Evolutionary conservation across 352 stramenopile genomes (phyloP).

Genomic region (Pythium graminicola): DNA sequence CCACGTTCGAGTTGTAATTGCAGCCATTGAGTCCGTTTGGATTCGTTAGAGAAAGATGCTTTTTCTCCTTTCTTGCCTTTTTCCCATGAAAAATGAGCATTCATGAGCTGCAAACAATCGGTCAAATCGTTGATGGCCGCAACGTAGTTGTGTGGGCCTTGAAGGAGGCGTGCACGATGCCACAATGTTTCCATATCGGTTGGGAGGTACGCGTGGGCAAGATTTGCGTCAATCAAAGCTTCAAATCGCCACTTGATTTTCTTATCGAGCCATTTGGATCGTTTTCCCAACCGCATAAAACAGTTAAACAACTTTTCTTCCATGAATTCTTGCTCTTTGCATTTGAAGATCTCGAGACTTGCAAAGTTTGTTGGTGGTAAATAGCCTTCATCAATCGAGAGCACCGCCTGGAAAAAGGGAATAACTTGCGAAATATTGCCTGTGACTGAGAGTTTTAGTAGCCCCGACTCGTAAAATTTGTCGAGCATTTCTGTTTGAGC

Average conservation of each 20-base stretch:
- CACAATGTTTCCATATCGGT: slow-evolving; percentile 45
- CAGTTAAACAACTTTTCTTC: slow-evolving; percentile 49
- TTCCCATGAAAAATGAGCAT: slow-evolving; percentile 34
- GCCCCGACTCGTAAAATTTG: slow-evolving; percentile 48
- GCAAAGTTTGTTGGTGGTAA: slow-evolving; percentile 45
- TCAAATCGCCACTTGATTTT: slow-evolving; percentile 47
- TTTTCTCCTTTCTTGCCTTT: slow-evolving; percentile 24
- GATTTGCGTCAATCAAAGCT: slow-evolving; percentile 42
- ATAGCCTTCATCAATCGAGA: slow-evolving; percentile 49
- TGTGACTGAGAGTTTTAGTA: slow-evolving; percentile 34
- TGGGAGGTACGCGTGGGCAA: slow-evolving; percentile 42
- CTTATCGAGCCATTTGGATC: slow-evolving; percentile 40
- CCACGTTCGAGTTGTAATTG: slow-evolving; percentile 40
- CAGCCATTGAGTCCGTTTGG: slow-evolving; percentile 38
- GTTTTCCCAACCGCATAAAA: slow-evolving; percentile 35
- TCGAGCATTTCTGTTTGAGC: slow-evolving; percentile 39
- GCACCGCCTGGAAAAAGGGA: slow-evolving; percentile 41
- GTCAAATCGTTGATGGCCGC: slow-evolving; percentile 40
- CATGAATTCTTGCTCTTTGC: slow-evolving; percentile 44
- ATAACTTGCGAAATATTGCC: slow-evolving; percentile 31
- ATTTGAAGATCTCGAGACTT: slow-evolving; percentile 49
- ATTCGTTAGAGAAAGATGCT: slow-evolving; percentile 29
- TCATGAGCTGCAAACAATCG: slow-evolving; percentile 34
- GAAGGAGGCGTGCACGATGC: slow-evolving; percentile 36
- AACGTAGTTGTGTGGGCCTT: slow-evolving; percentile 33